Percentiles rank a stretch among this genome's conserved stretches.
Conservation (phyloP, 2,329 filamentous ascomycete genomes). For the Fusarium longipes region DNA sequence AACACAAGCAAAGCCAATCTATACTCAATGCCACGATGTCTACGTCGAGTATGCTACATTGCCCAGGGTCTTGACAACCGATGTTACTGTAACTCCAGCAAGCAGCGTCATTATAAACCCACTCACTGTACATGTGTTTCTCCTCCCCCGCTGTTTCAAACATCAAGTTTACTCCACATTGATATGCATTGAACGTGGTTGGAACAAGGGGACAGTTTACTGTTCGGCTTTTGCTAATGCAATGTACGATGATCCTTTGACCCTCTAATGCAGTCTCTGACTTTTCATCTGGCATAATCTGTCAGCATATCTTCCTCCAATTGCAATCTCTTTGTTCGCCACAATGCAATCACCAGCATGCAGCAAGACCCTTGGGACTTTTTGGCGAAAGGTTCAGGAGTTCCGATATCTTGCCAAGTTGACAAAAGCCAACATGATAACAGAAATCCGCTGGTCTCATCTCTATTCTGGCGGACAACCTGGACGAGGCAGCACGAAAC, state of each 20-base stretch:
- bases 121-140: slow-evolving; percentile 8
- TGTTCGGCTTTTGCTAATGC: slow-evolving; percentile 24
- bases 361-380: slow-evolving; percentile 24
- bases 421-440: neutral
- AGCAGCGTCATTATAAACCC: slow-evolving; percentile 13
- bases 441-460: neutral
- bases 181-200: slow-evolving; percentile 22
- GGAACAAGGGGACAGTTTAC: slow-evolving; percentile 5
- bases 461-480: neutral
- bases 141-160: slow-evolving; percentile 40
- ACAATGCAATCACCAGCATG: neutral
- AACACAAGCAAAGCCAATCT: slow-evolving; percentile 7
- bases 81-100: slow-evolving; percentile 28
- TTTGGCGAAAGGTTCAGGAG: neutral
- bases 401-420: neutral
- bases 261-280: neutral
- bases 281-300: slow-evolving; percentile 9
- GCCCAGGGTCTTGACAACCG: slow-evolving; percentile 10
- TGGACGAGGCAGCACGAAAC: neutral
- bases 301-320: neutral
- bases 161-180: slow-evolving; percentile 21
- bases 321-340: neutral
- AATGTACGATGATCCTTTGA: slow-evolving; percentile 22
- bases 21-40: neutral
- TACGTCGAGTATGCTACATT: neutral